Evolutionary conservation across 2,329 filamentous ascomycete species (phyloP), one percentile per base, ranked within the genome.

Genomic region (Alternaria ventricosa): DNA sequence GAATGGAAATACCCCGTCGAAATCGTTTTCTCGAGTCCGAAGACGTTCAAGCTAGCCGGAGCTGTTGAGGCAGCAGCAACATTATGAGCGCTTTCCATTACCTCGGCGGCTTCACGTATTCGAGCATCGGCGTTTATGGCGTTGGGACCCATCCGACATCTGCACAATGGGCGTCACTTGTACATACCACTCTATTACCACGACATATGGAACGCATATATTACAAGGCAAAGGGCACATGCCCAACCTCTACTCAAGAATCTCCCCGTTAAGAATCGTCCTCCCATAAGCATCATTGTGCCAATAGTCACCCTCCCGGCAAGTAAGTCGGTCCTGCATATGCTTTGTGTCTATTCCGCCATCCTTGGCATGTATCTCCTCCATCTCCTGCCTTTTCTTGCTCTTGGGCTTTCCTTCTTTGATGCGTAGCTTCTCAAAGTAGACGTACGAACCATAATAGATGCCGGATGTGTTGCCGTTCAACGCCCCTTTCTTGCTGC

Each of bases 1-100:
- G 89, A 93, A 79, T 98, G 94, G 94, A 90, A 92, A 80, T 96
- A 97, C 78, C 89, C 89, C 9, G 90, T 97, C 60, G 91, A 96
- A 65, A 85, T 97, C 46, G 80, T 82, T 51, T 76, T 85, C 23
- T 82, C 83, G n/a, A 84, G 76, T 67, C 79, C 82, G 6, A 75
- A 71, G 43, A 65, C 77, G 3, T 86, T 85, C 79, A 85, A 83
- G 66, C 80, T 74, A 28, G 80, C 80, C 12, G 84, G 84, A 36
- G 79, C 78, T 11, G 71, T 85, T 45, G 81, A 84, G 69, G 84
- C 84, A 15, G 83, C 83, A 23, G 83, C 84, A 28, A 72, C 80
- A 30, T 64, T 83, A 67, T 82, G 72, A 64, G 23, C 28, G 25
- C n/a, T 36, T 28, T 8, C 25, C n/a, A 15, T n/a, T 25, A 15